Percentiles rank a stretch among this genome's conserved stretches.
phyloP scores from a whole-genome alignment of 805 yeast genomes.

The Nakazawaea wickerhamii region DNA sequence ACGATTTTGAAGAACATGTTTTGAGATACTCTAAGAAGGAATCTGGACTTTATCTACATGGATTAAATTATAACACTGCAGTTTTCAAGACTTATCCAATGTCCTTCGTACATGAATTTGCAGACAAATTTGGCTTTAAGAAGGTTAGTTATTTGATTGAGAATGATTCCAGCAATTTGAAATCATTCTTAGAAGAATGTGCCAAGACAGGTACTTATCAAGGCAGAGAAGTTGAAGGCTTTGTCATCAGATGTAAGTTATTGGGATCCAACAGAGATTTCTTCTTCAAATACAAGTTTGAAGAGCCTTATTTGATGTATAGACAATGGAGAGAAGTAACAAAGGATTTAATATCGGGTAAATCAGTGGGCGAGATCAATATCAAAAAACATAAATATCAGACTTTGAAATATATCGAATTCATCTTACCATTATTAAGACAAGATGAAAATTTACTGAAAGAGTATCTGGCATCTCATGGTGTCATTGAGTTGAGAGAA shows the following conservation, averaged over 20 bases:
- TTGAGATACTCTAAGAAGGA: slow-evolving; percentile 58
- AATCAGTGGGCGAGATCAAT: slow-evolving; percentile 29
- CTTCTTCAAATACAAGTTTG: slow-evolving; percentile 91
- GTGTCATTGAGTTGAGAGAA: slow-evolving; percentile 71
- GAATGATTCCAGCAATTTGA: slow-evolving; percentile 35
- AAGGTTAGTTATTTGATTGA: slow-evolving; percentile 43
- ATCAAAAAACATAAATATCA: slow-evolving; percentile 52
- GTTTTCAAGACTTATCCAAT: slow-evolving; percentile 62
- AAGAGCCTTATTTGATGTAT: slow-evolving; percentile 89
- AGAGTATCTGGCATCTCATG: slow-evolving; percentile 50
- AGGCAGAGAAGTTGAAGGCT: slow-evolving; percentile 81
- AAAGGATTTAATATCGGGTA: slow-evolving; percentile 41
- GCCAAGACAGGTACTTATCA: slow-evolving; percentile 66
- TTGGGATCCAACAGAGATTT: slow-evolving; percentile 35
- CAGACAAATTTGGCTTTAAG: slow-evolving; percentile 63
- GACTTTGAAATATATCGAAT: slow-evolving; percentile 64
- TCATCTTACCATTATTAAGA: slow-evolving; percentile 52
- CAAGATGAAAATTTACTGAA: slow-evolving; percentile 40
- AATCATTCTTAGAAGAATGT: slow-evolving; percentile 47
- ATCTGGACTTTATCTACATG: slow-evolving; percentile 88
- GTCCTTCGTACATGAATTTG: slow-evolving; percentile 54
- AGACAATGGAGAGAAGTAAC: slow-evolving; percentile 90
- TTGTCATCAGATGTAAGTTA: slow-evolving; percentile 69
- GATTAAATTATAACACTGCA: slow-evolving; percentile 66
- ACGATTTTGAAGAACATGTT: slow-evolving; percentile 89